Evolutionary conservation across 495 filamentous ascomycete genomes (phyloP), one percentile per base, ranked within the genome.

Genomic region (Annulohypoxylon moriforme): DNA sequence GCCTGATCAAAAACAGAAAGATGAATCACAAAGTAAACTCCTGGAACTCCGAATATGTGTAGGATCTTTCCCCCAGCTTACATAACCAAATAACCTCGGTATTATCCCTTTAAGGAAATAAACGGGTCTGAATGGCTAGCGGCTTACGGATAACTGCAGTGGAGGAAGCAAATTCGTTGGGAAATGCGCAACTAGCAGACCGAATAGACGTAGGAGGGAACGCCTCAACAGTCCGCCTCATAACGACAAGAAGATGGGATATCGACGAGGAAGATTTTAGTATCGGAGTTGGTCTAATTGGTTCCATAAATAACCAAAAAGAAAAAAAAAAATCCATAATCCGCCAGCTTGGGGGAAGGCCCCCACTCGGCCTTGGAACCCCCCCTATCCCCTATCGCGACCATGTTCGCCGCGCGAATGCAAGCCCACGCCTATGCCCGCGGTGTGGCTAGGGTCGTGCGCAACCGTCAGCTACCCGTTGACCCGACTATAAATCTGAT

Each of bases 401-500:
- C 29, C 56, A 73, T 73, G 71, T 61, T 57, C 60, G 66, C 57
- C 57, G 20, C 42, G 31, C 61, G 71, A 24, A 36, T 67, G 31
- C 71, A 34, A 66, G 29, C 33, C 61, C 57, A 33, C 14, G 57
- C n/a, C 47, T 61, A 44, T n/a, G n/a, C 20, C 36, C 36, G 36
- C n/a, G 36, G 36, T 44, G 40, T 73, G 57, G 38, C 60, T 60
- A 65, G 57, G 61, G 69, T 42, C 40, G 40, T 44, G 36, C 33
- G 47, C 24, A 36, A 40, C 40, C 56, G 66, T 61, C 66, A 62
- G 62, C 58, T 66, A 59, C 47, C 66, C 27, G 50, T 34, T 24
- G 22, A 59, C 29, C 50, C 65, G 66, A 58, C 13, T 75, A 75
- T 70, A 75, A 68, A 74, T 47, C 13, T 64, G 36, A 34, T 42